Evolutionary conservation across 495 filamentous ascomycete species (phyloP).

Genomic region (Lasiosphaeria ovina): DNA sequence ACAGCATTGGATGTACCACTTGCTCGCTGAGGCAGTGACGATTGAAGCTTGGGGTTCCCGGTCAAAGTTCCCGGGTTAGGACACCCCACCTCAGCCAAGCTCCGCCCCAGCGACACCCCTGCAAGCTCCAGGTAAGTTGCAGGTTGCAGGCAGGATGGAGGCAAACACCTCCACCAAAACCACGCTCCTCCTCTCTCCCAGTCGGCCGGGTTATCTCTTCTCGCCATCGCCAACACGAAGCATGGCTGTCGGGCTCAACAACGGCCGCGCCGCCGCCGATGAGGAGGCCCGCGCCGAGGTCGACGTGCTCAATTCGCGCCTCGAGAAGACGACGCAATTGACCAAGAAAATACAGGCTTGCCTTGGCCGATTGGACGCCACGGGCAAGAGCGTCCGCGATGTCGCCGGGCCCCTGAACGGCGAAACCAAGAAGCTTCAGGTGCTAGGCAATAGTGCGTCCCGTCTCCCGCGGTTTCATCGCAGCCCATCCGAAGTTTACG

Average conservation of each 20-base stretch:
- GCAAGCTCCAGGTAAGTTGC: too few relatives aligned
- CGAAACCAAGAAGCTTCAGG: conserved; percentile 85
- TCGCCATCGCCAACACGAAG: conserved; percentile 7
- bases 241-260: conserved; percentile 50
- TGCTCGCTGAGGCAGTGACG: too few relatives aligned
- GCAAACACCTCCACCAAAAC: too few relatives aligned
- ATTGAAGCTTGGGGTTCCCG: too few relatives aligned
- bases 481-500: not conserved
- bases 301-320: conserved; percentile 61
- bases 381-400: conserved; percentile 84
- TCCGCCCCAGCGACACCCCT: too few relatives aligned
- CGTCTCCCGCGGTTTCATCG: conserved; percentile 2
- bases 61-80: too few relatives aligned
- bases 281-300: conserved; percentile 66
- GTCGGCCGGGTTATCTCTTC: conserved; percentile 11
- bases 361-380: conserved; percentile 76
- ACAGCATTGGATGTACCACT: too few relatives aligned
- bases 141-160: too few relatives aligned
- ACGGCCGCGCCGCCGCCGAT: conserved; percentile 50
- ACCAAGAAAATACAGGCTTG: conserved; percentile 94
- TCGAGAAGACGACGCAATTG: conserved; percentile 65
- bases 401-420: conserved; percentile 91
- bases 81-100: too few relatives aligned
- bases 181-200: conserved; percentile 2
- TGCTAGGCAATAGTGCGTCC: conserved; percentile 68